These are phyloP conservation scores for Paecilomyces fulvus DNA, from an alignment of 2,329 filamentous ascomycete genomes.

Conservation along the genomic window DNA sequence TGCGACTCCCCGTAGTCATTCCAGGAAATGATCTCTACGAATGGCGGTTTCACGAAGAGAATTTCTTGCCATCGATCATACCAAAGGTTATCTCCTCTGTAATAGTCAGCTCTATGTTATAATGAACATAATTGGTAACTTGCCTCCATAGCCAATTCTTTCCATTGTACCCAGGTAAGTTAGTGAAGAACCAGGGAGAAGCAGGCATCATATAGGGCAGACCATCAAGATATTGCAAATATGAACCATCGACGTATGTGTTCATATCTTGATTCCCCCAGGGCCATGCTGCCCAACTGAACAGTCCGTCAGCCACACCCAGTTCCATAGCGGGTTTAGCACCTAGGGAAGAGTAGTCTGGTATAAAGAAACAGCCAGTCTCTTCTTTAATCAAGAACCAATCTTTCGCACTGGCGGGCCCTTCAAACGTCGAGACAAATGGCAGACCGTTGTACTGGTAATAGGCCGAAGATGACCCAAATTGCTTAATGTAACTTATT, in stretches of 20 bases:
- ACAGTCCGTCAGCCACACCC: background rate
- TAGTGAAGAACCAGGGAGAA: background rate
- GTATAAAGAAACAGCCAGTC: background rate
- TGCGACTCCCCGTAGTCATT: conserved; percentile 55
- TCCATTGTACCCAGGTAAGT: background rate
- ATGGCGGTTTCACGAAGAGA: background rate
- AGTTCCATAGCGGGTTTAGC: background rate
- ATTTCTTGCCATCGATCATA: background rate
- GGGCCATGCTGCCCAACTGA: background rate
- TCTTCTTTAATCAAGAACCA: conserved; percentile 23
- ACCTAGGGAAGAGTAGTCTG: background rate
- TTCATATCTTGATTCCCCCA: background rate
- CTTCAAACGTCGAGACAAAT: conserved; percentile 39
- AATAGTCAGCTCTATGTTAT: background rate
- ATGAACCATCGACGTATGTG: background rate
- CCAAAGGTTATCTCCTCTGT: background rate
- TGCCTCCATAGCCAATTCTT: background rate
- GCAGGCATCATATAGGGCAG: background rate
- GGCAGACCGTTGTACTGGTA: conserved; percentile 21
- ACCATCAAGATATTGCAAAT: background rate
- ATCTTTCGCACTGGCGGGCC: conserved; percentile 31
- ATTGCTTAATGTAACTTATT: conserved; percentile 16
- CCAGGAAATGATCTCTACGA: conserved; percentile 46
- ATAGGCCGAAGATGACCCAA: conserved; percentile 17
- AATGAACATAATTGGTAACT: background rate